phyloP scores from a whole-genome alignment of 345 rosid genomes.

The Pistacia integerrima region DNA sequence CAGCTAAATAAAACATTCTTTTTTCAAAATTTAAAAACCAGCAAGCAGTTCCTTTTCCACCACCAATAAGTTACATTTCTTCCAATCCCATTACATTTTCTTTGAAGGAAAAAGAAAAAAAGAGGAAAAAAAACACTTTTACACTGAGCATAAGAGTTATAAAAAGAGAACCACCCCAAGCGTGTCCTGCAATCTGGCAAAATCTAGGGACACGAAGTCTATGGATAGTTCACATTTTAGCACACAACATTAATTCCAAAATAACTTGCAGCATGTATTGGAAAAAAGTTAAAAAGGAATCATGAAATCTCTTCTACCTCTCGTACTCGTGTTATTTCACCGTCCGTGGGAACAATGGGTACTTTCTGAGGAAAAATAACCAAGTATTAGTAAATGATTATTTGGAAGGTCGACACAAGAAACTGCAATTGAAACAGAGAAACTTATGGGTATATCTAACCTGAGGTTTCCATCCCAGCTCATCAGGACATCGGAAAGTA shows the following conservation, averaged over 20 bases:
- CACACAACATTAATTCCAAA: not conserved
- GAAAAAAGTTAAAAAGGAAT: not conserved
- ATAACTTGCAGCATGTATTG: not conserved
- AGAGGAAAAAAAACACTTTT: too few relatives aligned
- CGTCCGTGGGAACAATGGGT: conserved; percentile 80
- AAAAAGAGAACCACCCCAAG: too few relatives aligned
- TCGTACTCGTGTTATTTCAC: conserved; percentile 65
- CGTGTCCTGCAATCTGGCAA: too few relatives aligned
- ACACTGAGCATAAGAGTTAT: too few relatives aligned
- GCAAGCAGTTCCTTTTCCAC: not conserved
- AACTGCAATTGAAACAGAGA: not conserved
- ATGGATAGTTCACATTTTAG: not conserved
- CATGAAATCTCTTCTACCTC: conserved; percentile 48
- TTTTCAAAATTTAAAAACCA: not conserved
- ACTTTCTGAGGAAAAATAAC: conserved; percentile 59
- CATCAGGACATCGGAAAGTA: conserved; percentile 94
- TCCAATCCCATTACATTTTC: not conserved
- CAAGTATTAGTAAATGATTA: conserved; percentile 10
- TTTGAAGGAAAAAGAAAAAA: too few relatives aligned
- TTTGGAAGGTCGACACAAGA: not conserved
- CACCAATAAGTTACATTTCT: not conserved
- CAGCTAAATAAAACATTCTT: too few relatives aligned
- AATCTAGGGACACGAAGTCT: too few relatives aligned
- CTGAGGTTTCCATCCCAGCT: conserved; percentile 99
- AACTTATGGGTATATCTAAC: conserved; percentile 36